Conservation (phyloP, 225 moss, liverwort and hornwort species). For the Pseudisothecium myosuroides region DNA sequence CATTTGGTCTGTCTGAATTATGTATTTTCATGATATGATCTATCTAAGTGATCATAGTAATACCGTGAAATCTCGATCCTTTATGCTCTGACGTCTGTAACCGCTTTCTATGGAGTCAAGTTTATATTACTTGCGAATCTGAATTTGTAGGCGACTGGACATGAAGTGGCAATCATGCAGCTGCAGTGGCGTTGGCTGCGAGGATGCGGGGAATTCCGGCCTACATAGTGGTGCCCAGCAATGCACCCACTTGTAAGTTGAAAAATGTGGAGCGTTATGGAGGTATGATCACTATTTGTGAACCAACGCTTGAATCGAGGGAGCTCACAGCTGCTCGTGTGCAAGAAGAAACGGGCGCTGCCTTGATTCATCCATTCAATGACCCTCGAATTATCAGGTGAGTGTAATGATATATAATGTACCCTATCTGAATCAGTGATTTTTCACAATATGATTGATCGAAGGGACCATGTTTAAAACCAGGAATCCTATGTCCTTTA, state of each 20-base stretch:
- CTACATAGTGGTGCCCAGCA: constrained; percentile 50
- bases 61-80: background rate
- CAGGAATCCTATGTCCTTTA: background rate
- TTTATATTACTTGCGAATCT: background rate
- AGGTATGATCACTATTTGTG: constrained; percentile 43
- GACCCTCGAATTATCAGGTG: constrained; percentile 63
- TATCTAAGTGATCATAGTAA: background rate
- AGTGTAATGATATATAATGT: background rate
- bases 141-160: background rate
- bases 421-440: background rate
- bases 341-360: constrained; percentile 42
- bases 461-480: background rate
- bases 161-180: constrained; percentile 88
- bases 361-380: constrained; percentile 62
- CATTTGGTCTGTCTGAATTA: no score
- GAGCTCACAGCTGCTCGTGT: constrained; percentile 35
- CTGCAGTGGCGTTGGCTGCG: constrained; percentile 75
- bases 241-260: constrained; percentile 56
- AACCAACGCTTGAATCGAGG: constrained; percentile 38
- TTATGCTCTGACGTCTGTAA: background rate
- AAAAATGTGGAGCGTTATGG: constrained; percentile 62
- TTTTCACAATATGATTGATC: background rate
- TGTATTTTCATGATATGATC: background rate
- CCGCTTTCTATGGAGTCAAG: background rate
- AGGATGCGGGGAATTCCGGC: constrained; percentile 60